Base-by-base conservation (phyloP, 2,329 filamentous ascomycete genomes). In the Graphiopsis chlorocephala region DNA sequence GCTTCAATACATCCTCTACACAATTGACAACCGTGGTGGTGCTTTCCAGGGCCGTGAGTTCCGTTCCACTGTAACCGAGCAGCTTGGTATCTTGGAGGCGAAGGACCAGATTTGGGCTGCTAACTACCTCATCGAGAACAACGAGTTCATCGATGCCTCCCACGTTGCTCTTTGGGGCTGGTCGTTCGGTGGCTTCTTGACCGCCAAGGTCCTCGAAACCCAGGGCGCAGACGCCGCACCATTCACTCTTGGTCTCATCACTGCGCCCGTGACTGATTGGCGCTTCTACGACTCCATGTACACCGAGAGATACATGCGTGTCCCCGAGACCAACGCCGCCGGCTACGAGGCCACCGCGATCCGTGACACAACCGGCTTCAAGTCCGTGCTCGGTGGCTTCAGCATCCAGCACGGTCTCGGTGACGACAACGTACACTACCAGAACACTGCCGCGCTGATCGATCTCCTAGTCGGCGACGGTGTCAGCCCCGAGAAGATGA, bases 281-380 rank as follows among this genome's bases (percentile, higher is more conserved):
- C 83, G 87, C 1, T 86, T 90, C 78, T 91, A 91, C 75, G 88
- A 91, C 74, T 84, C 82, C 63, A 85, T 90, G 80, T 91, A 90
- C 74, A 90, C 88, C 0, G 88, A 91, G 75, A 83, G 88, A 12
- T 91, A 89, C 78, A 90, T 91, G 88, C 89, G 90, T 77, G 85
- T 81, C 0, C 80, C 83, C 1, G 76, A 78, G 3, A 76, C 78
- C 47, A 90, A 90, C 71, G 77, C 76, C 0, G 84, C 76, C 0
- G 88, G 87, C 31, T 91, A 91, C 77, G 83, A 84, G 64, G 79
- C 80, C 60, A 85, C 85, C 0, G 86, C 87, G 0, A 86, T 90
- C 1, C 82, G 83, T 65, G 80, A 85, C 3, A 74, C 81, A 0
- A 78, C 79, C 0, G 88, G 88, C 0, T 91, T 91, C 80, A 85